Base-by-base conservation (phyloP, 441 rosid species). In the Erodium texanum region DNA sequence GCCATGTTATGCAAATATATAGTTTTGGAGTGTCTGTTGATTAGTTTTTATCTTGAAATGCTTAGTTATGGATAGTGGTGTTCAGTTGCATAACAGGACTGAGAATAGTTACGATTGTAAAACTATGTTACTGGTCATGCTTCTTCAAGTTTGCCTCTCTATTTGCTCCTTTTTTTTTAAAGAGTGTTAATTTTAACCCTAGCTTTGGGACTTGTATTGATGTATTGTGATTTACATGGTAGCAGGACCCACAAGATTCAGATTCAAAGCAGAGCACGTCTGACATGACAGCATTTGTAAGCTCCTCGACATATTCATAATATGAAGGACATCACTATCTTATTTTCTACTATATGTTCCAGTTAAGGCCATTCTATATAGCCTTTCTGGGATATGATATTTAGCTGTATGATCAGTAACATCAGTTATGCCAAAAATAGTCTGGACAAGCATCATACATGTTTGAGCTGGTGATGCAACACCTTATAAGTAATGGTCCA, bases 241-340 rank as follows among this genome's bases (percentile, higher is more conserved):
- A 27, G 72, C 76, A 87, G 92, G 89, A 87, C 4, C 86, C 85
- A n/a, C 83, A 85, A 50, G 85, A 82, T 73, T 77, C 87, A 2
- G 87, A 86, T 63, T 73, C 79, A 7, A 86, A 90, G 83, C 86
- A 89, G 70, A 86, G 79, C 80, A 78, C 86, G 56, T 84, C 86
- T 45, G 94, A 86, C 62, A 86, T 86, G 91, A 84, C 85, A 24
- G 86, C 73, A 73, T 86, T 86, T 69, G 92, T 85, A 74, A 85
- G 91, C 82, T 74, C 61, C 70, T 70, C 27, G 14, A 56, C 70
- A 41, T 66, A 64, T 74, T 71, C 32, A 7, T 2, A n/a, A 29
- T 62, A 23, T 71, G 1, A 61, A 48, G 11, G 4, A 45, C 14
- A 66, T 70, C 62, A 7, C 22, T 66, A 14, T 66, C 66, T n/a